These are phyloP conservation scores for Phytopythium oedochilum DNA, from an alignment of 352 stramenopile genomes.

Conservation along the genomic window DNA sequence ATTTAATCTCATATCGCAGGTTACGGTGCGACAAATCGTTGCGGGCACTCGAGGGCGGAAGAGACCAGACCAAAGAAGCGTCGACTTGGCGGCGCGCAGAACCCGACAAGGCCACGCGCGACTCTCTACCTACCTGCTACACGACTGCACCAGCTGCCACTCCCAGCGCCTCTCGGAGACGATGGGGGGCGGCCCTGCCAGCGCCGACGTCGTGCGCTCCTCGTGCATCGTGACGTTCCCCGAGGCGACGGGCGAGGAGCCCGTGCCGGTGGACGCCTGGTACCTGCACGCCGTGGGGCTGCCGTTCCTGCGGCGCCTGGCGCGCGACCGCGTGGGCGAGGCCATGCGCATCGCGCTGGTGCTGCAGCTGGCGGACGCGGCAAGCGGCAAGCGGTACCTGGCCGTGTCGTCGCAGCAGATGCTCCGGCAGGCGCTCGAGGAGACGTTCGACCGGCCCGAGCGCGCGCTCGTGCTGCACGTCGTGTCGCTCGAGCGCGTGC, in stretches of 20 bases:
- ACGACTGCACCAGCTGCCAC: too few species aligned
- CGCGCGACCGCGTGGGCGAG: constrained; percentile 67
- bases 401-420: constrained; percentile 50
- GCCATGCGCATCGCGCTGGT: constrained; percentile 48
- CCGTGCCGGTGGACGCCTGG: constrained; percentile 79
- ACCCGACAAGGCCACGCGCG: neutral
- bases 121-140: too few species aligned
- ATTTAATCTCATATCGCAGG: neutral
- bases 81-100: neutral
- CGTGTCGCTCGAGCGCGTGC: constrained; percentile 57
- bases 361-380: constrained; percentile 37
- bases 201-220: constrained; percentile 69
- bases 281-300: constrained; percentile 70
- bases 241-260: constrained; percentile 56
- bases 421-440: constrained; percentile 49
- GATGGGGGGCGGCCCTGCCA: constrained; percentile 70
- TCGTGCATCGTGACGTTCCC: constrained; percentile 84
- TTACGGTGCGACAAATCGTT: neutral
- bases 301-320: constrained; percentile 64
- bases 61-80: constrained; percentile 3
- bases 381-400: constrained; percentile 40
- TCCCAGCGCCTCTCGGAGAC: neutral
- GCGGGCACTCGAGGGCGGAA: neutral
- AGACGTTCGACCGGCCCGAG: constrained; percentile 60
- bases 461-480: constrained; percentile 70